Evolutionary conservation across 2,329 filamentous ascomycete species (phyloP).

Genomic region (Sporothrix schenckii): DNA sequence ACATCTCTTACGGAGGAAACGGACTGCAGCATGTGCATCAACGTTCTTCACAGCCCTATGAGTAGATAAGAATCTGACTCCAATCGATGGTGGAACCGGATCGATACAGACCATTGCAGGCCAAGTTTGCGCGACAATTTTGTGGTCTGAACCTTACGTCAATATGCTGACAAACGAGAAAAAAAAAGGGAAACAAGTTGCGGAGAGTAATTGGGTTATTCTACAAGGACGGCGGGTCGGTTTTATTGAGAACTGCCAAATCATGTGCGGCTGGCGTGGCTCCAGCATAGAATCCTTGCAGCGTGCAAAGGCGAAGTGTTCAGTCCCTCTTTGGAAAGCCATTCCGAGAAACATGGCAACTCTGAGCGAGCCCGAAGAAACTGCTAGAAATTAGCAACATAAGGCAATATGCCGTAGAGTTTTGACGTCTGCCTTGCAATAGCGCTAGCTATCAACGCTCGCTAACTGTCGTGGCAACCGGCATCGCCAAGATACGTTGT

Average conservation of each 20-base stretch:
- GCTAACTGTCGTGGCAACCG: background rate
- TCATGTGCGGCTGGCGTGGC: background rate
- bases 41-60: background rate
- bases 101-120: background rate
- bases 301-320: background rate
- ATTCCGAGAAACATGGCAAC: constrained; percentile 10
- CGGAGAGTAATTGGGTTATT: background rate
- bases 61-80: background rate
- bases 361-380: constrained; percentile 16
- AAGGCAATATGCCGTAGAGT: background rate
- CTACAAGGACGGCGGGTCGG: background rate
- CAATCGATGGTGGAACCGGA: background rate
- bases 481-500: background rate
- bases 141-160: background rate
- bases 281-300: too few relatives aligned
- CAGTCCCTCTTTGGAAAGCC: background rate
- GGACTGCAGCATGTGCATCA: too few relatives aligned
- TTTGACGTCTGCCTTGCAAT: background rate
- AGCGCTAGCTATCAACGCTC: background rate
- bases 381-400: background rate
- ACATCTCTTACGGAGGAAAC: too few relatives aligned
- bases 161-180: background rate
- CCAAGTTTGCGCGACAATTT: background rate
- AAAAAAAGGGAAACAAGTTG: background rate
- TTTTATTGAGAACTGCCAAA: background rate